Evolutionary conservation across 2,329 filamentous ascomycete genomes (phyloP).

Genomic region (Chaetothyriales sp.): DNA sequence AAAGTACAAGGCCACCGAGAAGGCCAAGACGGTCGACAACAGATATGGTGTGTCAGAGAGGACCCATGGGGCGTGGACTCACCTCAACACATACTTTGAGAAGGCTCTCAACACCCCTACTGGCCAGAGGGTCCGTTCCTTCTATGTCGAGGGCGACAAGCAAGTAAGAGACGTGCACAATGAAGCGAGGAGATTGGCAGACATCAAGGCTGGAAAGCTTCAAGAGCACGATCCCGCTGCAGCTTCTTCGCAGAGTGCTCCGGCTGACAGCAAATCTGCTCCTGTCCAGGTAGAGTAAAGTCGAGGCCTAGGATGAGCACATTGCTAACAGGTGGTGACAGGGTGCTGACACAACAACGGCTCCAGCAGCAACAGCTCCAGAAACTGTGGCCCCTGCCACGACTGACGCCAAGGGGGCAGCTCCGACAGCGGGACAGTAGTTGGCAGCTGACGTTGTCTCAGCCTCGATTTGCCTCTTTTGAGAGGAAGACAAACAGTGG

Average conservation of each 20-base stretch:
- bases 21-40: slow-evolving; percentile 67
- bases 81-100: slow-evolving; percentile 80
- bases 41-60: slow-evolving; percentile 68
- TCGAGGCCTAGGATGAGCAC: not conserved
- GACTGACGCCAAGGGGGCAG: slow-evolving; percentile 16
- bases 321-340: slow-evolving; percentile 19
- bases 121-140: slow-evolving; percentile 71
- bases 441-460: slow-evolving; percentile 12
- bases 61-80: slow-evolving; percentile 50
- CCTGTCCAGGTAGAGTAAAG: not conserved
- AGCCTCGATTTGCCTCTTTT: not conserved
- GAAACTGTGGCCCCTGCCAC: slow-evolving; percentile 3
- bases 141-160: slow-evolving; percentile 72
- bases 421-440: slow-evolving; percentile 15
- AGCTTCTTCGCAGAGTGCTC: slow-evolving; percentile 5
- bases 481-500: not conserved
- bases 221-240: slow-evolving; percentile 24
- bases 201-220: slow-evolving; percentile 54
- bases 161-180: slow-evolving; percentile 88
- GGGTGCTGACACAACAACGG: slow-evolving; percentile 38
- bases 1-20: slow-evolving; percentile 78
- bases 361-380: too few species aligned
- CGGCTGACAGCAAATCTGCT: not conserved
- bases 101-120: slow-evolving; percentile 78
- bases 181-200: slow-evolving; percentile 75